These are phyloP conservation scores for Malassezia japonica DNA, from an alignment of 1,284 basidiomycete species.

Conservation along the genomic window DNA sequence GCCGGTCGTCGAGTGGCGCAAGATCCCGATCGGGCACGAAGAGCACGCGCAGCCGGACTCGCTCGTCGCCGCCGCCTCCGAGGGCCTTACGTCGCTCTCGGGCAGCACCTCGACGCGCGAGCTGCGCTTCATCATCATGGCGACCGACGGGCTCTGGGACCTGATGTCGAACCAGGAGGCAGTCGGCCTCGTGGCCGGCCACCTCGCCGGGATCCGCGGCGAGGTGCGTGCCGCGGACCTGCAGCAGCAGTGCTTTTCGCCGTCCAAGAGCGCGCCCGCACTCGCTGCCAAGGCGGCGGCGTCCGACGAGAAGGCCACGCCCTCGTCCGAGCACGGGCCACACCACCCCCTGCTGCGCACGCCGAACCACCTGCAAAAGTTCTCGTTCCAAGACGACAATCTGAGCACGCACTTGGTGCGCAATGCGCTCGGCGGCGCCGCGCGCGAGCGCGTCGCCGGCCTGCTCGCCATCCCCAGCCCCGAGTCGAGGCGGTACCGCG, in stretches of 20 bases:
- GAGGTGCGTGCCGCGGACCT: slow-evolving; percentile 30
- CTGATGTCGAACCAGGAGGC: slow-evolving; percentile 87
- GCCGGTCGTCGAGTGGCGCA: slow-evolving; percentile 54
- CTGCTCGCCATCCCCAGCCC: slow-evolving; percentile 78
- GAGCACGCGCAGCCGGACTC: slow-evolving; percentile 48
- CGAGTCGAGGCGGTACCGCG: slow-evolving; percentile 53
- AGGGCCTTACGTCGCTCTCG: neutral
- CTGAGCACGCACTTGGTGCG: slow-evolving; percentile 81
- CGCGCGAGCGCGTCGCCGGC: slow-evolving; percentile 60
- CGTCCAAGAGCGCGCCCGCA: slow-evolving; percentile 14
- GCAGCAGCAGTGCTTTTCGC: slow-evolving; percentile 32
- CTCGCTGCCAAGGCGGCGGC: neutral
- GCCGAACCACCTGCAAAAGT: slow-evolving; percentile 25
- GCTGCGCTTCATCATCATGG: slow-evolving; percentile 60
- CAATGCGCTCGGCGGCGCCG: slow-evolving; percentile 82
- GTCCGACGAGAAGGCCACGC: slow-evolving; percentile 51
- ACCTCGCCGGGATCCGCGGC: slow-evolving; percentile 39
- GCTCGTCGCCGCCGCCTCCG: slow-evolving; percentile 1
- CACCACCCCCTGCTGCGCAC: slow-evolving; percentile 40
- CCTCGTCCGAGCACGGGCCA: slow-evolving; percentile 38
- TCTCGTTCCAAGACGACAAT: slow-evolving; percentile 60
- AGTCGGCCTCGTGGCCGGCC: slow-evolving; percentile 59
- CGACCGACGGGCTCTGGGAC: slow-evolving; percentile 93
- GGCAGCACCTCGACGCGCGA: slow-evolving; percentile 21
- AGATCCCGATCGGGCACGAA: slow-evolving; percentile 9